Evolutionary conservation across 352 stramenopile species (phyloP), one percentile per base, ranked within the genome.

Genomic region (Globisporangium cylindrosporum): DNA sequence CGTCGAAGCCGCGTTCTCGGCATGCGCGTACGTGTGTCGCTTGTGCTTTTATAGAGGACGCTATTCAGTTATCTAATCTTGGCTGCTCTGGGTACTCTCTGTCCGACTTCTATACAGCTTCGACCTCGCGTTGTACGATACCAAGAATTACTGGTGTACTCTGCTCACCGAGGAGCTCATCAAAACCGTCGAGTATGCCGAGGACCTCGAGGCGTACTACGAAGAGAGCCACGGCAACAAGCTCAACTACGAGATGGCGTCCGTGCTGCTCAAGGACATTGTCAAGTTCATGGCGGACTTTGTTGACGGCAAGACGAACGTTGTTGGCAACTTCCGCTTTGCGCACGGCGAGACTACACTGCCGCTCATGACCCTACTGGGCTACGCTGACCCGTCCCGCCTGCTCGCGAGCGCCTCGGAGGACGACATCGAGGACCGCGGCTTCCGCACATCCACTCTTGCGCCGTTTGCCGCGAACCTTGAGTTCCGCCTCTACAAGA

Each of bases 291-390:
- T 90, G 70, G 24, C 14, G 29, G 69, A 56, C 22, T 70, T 25
- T 38, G 24, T 51, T 0, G 59, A 29, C n/a, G 66, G 61, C 2
- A 57, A 58, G 12, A 75, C 24, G 8, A 32, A 34, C 0, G 54
- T 77, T 1, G 56, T 62, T 5, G 81, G 79, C 0, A 77, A 74
- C 43, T 87, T 90, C 56, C 77, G 72, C 57, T 88, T 90, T 24
- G 83, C 82, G 1, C 82, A 93, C 60, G 84, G 82, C 12, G 83
- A 93, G 69, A 93, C 86, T 10, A 85, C 80, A 41, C 65, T 93
- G 18, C 83, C 86, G 14, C 75, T 93, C 12, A 82, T 90, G 76
- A 85, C 73, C 18, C 69, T 93, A 15, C 72, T 92, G 70, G 81
- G 81, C 7, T 75, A 84, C 12, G 70, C 69, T 15, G 66, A 76